Conservation (phyloP, 2,329 filamentous ascomycete genomes). For the Albophoma yamanashiensis region DNA sequence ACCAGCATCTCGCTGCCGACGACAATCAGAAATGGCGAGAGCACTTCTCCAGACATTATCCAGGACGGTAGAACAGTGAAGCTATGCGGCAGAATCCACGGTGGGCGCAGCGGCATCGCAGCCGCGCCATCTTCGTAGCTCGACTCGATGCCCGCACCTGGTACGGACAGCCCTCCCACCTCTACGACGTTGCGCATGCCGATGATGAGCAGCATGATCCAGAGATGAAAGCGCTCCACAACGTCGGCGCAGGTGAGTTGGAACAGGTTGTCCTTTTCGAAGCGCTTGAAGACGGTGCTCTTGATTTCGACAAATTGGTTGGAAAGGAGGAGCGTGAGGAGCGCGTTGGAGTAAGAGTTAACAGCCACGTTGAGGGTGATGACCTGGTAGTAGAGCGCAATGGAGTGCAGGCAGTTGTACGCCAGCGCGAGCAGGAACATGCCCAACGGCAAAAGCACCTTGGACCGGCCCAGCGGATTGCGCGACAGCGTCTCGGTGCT, state of each 20-base stretch:
- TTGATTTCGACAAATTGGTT: constrained; percentile 99
- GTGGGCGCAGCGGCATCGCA: constrained; percentile 49
- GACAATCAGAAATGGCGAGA: constrained; percentile 88
- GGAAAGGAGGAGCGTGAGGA: constrained; percentile 83
- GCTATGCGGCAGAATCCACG: constrained; percentile 75
- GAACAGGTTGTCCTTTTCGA: constrained; percentile 96
- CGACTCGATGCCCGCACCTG: constrained; percentile 39
- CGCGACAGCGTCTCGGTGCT: constrained; percentile 86
- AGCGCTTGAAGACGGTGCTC: constrained; percentile 95
- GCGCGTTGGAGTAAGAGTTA: constrained; percentile 94
- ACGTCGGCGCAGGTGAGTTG: constrained; percentile 94
- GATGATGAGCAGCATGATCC: constrained; percentile 95
- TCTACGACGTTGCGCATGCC: constrained; percentile 94
- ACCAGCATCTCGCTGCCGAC: constrained; percentile 95
- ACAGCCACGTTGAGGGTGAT: constrained; percentile 97
- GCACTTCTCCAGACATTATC: constrained; percentile 67
- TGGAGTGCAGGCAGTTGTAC: constrained; percentile 82
- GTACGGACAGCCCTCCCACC: constrained; percentile 69
- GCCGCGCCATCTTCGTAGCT: constrained; percentile 37
- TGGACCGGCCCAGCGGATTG: constrained; percentile 79
- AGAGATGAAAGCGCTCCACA: constrained; percentile 93
- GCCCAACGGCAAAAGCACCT: constrained; percentile 76
- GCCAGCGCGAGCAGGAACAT: constrained; percentile 80
- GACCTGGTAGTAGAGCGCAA: constrained; percentile 90
- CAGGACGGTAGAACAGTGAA: constrained; percentile 84